Conservation (phyloP, 2,329 filamentous ascomycete species). For the Paraphaeosphaeria sporulosa region DNA sequence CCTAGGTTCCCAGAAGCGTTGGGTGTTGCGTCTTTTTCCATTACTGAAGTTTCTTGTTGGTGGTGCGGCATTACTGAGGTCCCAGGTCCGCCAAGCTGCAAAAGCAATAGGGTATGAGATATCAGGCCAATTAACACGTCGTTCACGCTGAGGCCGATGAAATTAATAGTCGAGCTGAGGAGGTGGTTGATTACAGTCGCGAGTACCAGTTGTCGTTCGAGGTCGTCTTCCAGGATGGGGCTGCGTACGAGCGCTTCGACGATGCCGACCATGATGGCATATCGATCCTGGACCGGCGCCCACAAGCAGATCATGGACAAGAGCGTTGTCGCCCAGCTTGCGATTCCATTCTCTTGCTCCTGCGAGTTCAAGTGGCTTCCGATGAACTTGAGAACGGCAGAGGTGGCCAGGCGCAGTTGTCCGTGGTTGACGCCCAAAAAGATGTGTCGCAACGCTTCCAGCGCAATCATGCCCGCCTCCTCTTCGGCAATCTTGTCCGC, state of each 20-base stretch:
- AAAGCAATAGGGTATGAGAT: slow-evolving; percentile 79
- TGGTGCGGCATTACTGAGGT: slow-evolving; percentile 48
- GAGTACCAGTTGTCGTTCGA: slow-evolving; percentile 77
- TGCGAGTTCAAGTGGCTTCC: slow-evolving; percentile 41
- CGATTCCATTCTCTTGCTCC: slow-evolving; percentile 57
- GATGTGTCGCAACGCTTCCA: slow-evolving; percentile 86
- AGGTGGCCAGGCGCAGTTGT: slow-evolving; percentile 81
- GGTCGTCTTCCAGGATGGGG: slow-evolving; percentile 72
- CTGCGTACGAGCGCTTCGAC: slow-evolving; percentile 78
- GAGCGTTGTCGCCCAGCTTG: slow-evolving; percentile 81
- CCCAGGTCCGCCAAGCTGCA: slow-evolving; percentile 67
- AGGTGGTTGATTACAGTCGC: slow-evolving; percentile 82
- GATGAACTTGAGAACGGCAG: slow-evolving; percentile 77
- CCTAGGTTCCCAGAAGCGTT: slow-evolving; percentile 28
- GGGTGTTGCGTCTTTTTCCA: slow-evolving; percentile 31
- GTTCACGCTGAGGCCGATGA: slow-evolving; percentile 96
- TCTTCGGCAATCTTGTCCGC: slow-evolving; percentile 90
- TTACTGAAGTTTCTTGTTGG: slow-evolving; percentile 45
- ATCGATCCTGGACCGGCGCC: slow-evolving; percentile 94
- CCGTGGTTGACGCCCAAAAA: slow-evolving; percentile 82
- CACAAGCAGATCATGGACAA: slow-evolving; percentile 82
- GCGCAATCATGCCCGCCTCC: slow-evolving; percentile 82
- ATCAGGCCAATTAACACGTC: slow-evolving; percentile 88
- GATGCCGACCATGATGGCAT: slow-evolving; percentile 83
- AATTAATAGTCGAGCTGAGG: slow-evolving; percentile 85